Evolutionary conservation across 139 green algal species (phyloP), one percentile per base, ranked within the genome.

Genomic region (Chlamydomonas sp.): DNA sequence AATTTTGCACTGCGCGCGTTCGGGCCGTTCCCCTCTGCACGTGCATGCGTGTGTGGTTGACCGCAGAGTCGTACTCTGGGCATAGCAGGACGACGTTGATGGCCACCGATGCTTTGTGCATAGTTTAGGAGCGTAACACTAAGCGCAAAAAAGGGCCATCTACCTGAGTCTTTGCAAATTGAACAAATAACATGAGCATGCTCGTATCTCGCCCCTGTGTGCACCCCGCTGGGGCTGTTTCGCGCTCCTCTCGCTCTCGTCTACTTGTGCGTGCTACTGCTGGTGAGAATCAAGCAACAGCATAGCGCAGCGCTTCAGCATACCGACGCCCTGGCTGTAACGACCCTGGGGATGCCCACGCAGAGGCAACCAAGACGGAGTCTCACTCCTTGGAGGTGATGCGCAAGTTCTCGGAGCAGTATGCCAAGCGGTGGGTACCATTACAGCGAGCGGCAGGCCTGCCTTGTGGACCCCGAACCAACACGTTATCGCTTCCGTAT

Each of bases 391-490:
- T 99, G 67, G 97, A 99, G 89, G 90, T 98, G 1, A 99, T 99
- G 98, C 89, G 98, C 18, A 99, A 99, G 87, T 99, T 99, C 76
- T 98, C 96, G 1, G 98, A 99, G 91, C 97, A 99, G 92, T 99
- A 99, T 92, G 98, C 98, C 6, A 96, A 97, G 83, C 93, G 94
- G 95, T 98, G 85, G 76, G 84, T 49, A 71, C 62, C 9, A 57
- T 63, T 79, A 6, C 7, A 64, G 75, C 6, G 61, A 15, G 49
- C 63, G 3, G 62, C 16, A 69, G 64, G 64, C 64, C 9, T 69
- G 64, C 64, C 12, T 12, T 12, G 9, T 12, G 64, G 12, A 9
- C 64, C 9, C 64, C 12, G 64, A 12, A 12, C 64, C 64, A 69
- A 16, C 64, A 16, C 64, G 9, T 12, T 12, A 12, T 16, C 64